phyloP scores from a whole-genome alignment of 306 rosid genomes.

The Cicer yamashitae region DNA sequence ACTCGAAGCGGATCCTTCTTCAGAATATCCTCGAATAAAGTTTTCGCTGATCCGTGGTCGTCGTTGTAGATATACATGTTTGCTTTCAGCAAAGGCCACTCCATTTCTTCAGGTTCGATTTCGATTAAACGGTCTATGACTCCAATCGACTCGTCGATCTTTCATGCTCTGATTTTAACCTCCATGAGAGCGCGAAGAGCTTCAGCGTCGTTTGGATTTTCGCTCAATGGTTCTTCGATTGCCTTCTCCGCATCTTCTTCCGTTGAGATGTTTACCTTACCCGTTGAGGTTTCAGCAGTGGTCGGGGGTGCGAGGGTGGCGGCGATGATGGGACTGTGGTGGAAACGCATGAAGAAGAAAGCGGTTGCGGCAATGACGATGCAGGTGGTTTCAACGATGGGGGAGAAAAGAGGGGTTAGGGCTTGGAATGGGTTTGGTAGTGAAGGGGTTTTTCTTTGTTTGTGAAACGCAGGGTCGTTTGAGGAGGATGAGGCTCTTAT shows the following conservation, averaged over 20 bases:
- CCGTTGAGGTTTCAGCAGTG: constrained; percentile 44
- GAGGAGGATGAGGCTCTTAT: constrained; percentile 47
- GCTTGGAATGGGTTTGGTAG: constrained; percentile 50
- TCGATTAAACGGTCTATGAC: constrained; percentile 71
- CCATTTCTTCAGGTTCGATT: constrained; percentile 73
- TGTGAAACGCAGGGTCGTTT: constrained; percentile 39
- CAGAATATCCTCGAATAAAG: constrained; percentile 69
- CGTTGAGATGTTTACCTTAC: not conserved
- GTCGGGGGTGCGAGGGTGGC: constrained; percentile 55
- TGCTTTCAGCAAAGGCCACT: constrained; percentile 86
- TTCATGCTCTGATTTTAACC: constrained; percentile 60
- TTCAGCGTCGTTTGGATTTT: constrained; percentile 58
- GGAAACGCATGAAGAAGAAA: constrained; percentile 70
- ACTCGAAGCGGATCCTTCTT: constrained; percentile 70
- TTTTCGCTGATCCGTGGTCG: constrained; percentile 51
- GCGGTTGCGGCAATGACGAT: constrained; percentile 71
- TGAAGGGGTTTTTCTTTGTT: constrained; percentile 3
- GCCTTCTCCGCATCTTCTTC: constrained; percentile 53
- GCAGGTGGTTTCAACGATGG: constrained; percentile 61
- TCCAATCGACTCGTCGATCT: constrained; percentile 63
- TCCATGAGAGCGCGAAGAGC: constrained; percentile 80
- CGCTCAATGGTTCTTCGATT: constrained; percentile 54
- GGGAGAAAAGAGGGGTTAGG: constrained; percentile 53
- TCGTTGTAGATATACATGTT: constrained; percentile 65
- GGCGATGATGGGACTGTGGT: constrained; percentile 62